Evolutionary conservation across 768 basidiomycete species (phyloP), one percentile per base, ranked within the genome.

Genomic region (Suillus ampliporus): DNA sequence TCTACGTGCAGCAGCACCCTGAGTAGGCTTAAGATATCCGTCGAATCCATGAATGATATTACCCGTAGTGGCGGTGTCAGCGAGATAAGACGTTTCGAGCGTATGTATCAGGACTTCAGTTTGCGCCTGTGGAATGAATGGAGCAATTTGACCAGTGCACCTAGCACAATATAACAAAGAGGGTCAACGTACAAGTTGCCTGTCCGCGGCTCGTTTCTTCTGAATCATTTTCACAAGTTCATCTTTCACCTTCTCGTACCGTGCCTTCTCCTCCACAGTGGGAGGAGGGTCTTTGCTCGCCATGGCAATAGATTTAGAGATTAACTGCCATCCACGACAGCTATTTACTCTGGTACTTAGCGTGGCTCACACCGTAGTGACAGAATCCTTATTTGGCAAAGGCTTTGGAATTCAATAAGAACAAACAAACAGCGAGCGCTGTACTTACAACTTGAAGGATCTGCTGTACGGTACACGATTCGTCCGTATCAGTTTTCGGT

Each of bases 31-130:
- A 62, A 94, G 84, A 71, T 94, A 95, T 46, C 89, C 87, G 60
- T 94, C 93, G 66, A 94, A 94, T 5, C 93, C 93, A 68, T 89
- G 89, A 41, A 95, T 89, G 58, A 95, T 94, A 67, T 95, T 94
- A 35, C 93, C 93, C 19, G 92, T 91, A 68, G 86, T 88, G 1
- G 89, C 85, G 1, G 93, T 94, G 58, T 95, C 93, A 8, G 86
- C 85, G 40, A 95, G 79, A 74, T 94, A 95, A 4, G 82, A 77
- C 10, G 85, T 85, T 73, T 95, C 93, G 31, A 91, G 80, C 64
- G 86, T 88, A 77, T 91, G 91, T 67, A 95, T 90, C 68, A 91
- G 86, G 34, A 86, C 79, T 77, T 95, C 93, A 61, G 91, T 80
- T 68, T 89, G 84, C 23, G 91, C 90, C 92, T 94, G 64, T 53